Base-by-base conservation (phyloP, 192 early-diverging fungal species). In the Coemansia umbellata region DNA sequence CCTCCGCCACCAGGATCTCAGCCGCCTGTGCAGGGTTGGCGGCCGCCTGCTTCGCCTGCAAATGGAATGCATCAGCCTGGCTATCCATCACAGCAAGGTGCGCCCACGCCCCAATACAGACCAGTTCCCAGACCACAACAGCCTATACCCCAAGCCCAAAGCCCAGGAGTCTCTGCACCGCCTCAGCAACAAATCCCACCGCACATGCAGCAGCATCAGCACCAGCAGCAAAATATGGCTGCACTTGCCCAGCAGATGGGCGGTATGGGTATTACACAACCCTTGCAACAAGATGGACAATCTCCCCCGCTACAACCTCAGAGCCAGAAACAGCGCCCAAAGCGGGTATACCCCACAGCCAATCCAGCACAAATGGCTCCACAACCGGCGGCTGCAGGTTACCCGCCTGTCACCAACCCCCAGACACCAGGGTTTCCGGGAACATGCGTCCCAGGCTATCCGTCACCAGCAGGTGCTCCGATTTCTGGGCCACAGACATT, bases 401-500 rank as follows among this genome's bases (percentile, higher is more conserved):
- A 55, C 37, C 58, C 62, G 30, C 53, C 63, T 3, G 40, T 21
- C 7, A 44, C 35, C 17, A 47, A 41, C 28, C 37, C 51, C 6
- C 58, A 66, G 27, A n/a, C 50, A 23, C 37, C 52, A 2, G 66
- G 77, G 21, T 62, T 60, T 35, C 60, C 62, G 21, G 50, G 59
- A 9, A 45, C 62, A 3, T 35, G 43, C 6, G 47, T 23, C 24
- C 37, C 50, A 2, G 71, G 64, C 19, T 74, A 74, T 28, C 55
- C 50, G 13, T 23, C 53, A 27, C 39, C 33, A 6, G 21, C 53
- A 11, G 61, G 61, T 11, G 63, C 71, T 10, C 60, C 72, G 2
- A 31, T 62, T 30, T 23, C 48, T 15, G 72, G 65, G 2, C 72
- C 60, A 22, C 66, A 75, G 45, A 68, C 65, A 2, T 75, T 69